Evolutionary conservation across 306 rosid genomes (phyloP), one percentile per base, ranked within the genome.

Genomic region (Trifolium repens): DNA sequence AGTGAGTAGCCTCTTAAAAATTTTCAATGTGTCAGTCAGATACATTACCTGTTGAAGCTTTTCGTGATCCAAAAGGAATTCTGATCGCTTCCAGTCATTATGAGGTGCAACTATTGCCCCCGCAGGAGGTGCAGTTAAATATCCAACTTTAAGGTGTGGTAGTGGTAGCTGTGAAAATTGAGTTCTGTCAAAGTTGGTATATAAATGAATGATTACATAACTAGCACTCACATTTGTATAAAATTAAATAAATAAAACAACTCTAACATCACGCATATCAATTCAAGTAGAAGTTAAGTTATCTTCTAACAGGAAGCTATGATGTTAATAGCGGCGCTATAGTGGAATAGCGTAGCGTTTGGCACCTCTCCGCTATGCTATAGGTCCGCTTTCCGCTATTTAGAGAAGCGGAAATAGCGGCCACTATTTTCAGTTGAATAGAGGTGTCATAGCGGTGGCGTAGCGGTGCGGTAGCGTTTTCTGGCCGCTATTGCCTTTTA

Each of bases 1-100:
- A 13, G 9, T 12, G 16, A 74, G 65, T 19, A 15, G 66, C 82
- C 63, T 62, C 60, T 12, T 47, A 79, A 73, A 75, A 5, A 10
- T 11, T 81, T 81, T 76, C 57, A 40, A 62, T 60, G 62, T 57
- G 64, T 49, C 57, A 44, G 71, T 74, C 71, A 70, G 65, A 58
- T 55, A 22, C 40, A 73, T 65, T 82, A 94, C 98, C 96, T 87
- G 96, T 69, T 84, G 93, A 80, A 96, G 93, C 85, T 91, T 93
- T 79, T 96, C 96, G 17, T 96, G 96, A 81, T 88, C 92, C 85
- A 96, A 87, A 80, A 89, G 13, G 74, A 92, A 96, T 22, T 88
- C 93, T n/a, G 94, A 92, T 17, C 92, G 93, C 75, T 89, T 96
- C 99, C 99, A 96, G 76, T 96, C 97, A 79, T 75, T 87, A 77